Percentiles rank a stretch among this genome's conserved stretches.
Conservation (phyloP, 1,284 basidiomycete genomes). For the Neotropicomus parvogracilis region DNA sequence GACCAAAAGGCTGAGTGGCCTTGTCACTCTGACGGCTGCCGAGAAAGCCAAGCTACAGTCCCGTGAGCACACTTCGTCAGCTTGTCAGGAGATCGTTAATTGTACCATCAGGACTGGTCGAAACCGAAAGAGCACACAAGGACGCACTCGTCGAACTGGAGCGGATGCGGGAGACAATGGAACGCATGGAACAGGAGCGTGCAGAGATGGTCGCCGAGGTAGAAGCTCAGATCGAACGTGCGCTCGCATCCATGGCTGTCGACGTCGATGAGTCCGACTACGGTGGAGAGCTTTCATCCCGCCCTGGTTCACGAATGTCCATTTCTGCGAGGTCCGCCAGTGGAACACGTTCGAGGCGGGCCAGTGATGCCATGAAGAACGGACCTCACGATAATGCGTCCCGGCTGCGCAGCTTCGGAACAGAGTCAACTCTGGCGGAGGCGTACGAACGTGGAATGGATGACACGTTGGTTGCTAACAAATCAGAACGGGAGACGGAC, state of each 20-base stretch:
- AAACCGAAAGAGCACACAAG: constrained; percentile 72
- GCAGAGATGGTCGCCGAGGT: constrained; percentile 85
- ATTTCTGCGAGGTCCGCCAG: constrained; percentile 45
- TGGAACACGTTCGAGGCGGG: constrained; percentile 46
- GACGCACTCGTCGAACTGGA: constrained; percentile 67
- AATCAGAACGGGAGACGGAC: constrained; percentile 43
- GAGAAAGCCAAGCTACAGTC: constrained; percentile 73
- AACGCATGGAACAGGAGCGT: constrained; percentile 78
- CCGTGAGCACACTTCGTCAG: constrained; percentile 45
- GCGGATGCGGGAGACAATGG: constrained; percentile 73
- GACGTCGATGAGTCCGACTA: constrained; percentile 74
- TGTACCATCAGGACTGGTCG: constrained; percentile 49
- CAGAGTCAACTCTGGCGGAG: constrained; percentile 73
- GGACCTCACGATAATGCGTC: constrained; percentile 28
- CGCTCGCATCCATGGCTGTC: constrained; percentile 77
- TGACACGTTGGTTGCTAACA: constrained; percentile 36
- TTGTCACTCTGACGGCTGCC: constrained; percentile 69
- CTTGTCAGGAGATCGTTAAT: constrained; percentile 11
- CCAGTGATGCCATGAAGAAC: constrained; percentile 52
- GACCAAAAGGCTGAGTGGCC: constrained; percentile 74
- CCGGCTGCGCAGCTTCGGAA: constrained; percentile 61
- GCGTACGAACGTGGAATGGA: constrained; percentile 46
- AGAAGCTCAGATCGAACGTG: constrained; percentile 81
- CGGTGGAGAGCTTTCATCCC: constrained; percentile 47
- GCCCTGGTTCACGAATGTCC: constrained; percentile 44